Conservation (phyloP, 495 filamentous ascomycete genomes). For the Penicillium tannophilum region DNA sequence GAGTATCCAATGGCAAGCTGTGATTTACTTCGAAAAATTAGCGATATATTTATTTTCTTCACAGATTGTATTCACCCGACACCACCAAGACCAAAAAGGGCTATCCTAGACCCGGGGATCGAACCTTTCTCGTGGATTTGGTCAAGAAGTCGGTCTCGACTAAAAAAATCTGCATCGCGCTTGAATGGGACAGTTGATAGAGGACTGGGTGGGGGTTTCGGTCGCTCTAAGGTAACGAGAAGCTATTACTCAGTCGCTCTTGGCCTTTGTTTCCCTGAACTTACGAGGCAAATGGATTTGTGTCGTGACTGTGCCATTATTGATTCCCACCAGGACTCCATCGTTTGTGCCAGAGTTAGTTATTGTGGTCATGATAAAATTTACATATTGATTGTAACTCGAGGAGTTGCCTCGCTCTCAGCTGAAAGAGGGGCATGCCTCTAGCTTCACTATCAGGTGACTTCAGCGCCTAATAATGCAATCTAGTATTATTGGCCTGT, state of each 20-base stretch:
- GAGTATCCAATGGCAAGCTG: constrained; percentile 42
- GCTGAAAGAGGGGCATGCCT: background rate
- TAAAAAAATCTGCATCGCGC: constrained; percentile 36
- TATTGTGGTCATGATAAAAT: background rate
- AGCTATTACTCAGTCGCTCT: background rate
- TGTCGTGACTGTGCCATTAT: background rate
- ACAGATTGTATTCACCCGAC: background rate
- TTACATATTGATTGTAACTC: background rate
- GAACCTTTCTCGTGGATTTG: constrained; percentile 26
- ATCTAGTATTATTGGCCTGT: background rate
- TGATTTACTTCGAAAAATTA: constrained; percentile 30
- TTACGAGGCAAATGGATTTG: background rate
- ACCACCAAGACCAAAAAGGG: constrained; percentile 26
- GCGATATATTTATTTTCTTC: background rate
- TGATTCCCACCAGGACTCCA: background rate
- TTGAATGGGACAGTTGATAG: constrained; percentile 30
- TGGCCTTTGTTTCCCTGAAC: background rate
- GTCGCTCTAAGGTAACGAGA: constrained; percentile 1
- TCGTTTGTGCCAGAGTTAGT: background rate
- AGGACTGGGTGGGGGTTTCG: constrained; percentile 20
- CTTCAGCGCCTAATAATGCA: background rate
- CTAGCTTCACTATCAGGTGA: background rate
- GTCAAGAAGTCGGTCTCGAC: constrained; percentile 22
- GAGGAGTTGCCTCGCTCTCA: background rate
- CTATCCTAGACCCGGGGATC: constrained; percentile 23